Percentiles rank a stretch among this genome's conserved stretches.
Evolutionary conservation across 148 eudicot species (phyloP).

Genomic region (Rhododendron henanense): DNA sequence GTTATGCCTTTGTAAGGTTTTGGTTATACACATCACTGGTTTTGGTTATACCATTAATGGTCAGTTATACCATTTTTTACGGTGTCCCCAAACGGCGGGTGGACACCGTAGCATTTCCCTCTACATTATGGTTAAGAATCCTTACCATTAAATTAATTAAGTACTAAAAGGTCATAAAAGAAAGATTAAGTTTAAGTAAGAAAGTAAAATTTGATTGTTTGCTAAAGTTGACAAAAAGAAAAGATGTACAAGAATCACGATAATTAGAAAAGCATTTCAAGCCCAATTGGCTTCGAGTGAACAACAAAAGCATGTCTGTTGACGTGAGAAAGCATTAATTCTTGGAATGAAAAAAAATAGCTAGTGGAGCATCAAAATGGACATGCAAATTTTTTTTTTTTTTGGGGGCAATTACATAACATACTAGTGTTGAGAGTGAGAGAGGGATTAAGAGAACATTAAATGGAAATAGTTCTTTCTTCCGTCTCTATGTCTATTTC

Average conservation of each 20-base stretch:
- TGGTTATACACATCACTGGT: too few relatives aligned
- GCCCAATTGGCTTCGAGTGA: background rate
- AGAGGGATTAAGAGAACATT: background rate
- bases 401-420: too few relatives aligned
- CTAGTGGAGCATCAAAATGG: background rate
- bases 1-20: too few relatives aligned
- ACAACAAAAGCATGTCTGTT: background rate
- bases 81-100: too few relatives aligned
- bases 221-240: background rate
- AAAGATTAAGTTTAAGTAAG: background rate
- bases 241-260: background rate
- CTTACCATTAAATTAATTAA: background rate
- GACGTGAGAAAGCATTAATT: background rate
- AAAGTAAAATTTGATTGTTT: background rate
- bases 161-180: background rate
- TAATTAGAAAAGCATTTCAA: background rate
- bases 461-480: background rate
- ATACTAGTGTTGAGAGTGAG: too few relatives aligned
- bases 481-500: too few relatives aligned
- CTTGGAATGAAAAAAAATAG: background rate
- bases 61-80: too few relatives aligned
- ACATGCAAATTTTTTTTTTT: too few relatives aligned
- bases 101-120: too few relatives aligned
- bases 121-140: background rate
- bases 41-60: too few relatives aligned